Percentiles rank a stretch among this genome's conserved stretches.
Conservation (phyloP, 2,329 filamentous ascomycete genomes). For the Colletotrichum costaricense region DNA sequence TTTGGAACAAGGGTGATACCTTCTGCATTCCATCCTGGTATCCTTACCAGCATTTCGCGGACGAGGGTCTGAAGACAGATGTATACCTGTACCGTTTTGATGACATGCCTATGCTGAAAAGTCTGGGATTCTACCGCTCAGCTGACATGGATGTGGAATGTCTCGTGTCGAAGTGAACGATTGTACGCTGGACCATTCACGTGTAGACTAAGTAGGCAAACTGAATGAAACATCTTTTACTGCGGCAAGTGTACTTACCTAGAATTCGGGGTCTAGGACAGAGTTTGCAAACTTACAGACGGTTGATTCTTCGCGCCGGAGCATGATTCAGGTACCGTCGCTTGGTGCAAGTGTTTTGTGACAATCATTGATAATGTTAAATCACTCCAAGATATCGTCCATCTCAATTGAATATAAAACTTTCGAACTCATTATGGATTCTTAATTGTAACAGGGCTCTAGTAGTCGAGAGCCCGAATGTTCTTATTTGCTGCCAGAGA, state of each 20-base stretch:
- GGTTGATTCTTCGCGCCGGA: not conserved
- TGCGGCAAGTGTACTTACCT: not conserved
- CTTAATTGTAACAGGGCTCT: not conserved
- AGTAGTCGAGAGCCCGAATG: no score
- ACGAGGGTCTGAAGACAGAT: conserved; percentile 38
- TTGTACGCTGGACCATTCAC: not conserved
- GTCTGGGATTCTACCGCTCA: conserved; percentile 61
- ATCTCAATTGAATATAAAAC: not conserved
- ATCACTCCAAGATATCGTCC: no score
- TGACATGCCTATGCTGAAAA: conserved; percentile 64
- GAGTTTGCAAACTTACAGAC: not conserved
- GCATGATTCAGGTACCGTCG: not conserved
- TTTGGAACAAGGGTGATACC: conserved; percentile 63
- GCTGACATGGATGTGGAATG: conserved; percentile 52
- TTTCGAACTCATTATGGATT: not conserved
- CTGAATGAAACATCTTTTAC: not conserved
- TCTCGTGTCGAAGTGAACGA: conserved; percentile 43
- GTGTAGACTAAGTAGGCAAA: not conserved
- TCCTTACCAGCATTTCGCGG: conserved; percentile 58
- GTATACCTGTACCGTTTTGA: conserved; percentile 66
- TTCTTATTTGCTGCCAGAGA: not conserved
- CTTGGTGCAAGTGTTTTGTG: not conserved
- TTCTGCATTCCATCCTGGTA: conserved; percentile 67
- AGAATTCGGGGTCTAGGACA: not conserved
- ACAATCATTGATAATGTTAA: conserved; percentile 43